Percentiles rank a stretch among this genome's conserved stretches.
Evolutionary conservation across 768 basidiomycete genomes (phyloP).

Genomic region (Boletus barrowsii): DNA sequence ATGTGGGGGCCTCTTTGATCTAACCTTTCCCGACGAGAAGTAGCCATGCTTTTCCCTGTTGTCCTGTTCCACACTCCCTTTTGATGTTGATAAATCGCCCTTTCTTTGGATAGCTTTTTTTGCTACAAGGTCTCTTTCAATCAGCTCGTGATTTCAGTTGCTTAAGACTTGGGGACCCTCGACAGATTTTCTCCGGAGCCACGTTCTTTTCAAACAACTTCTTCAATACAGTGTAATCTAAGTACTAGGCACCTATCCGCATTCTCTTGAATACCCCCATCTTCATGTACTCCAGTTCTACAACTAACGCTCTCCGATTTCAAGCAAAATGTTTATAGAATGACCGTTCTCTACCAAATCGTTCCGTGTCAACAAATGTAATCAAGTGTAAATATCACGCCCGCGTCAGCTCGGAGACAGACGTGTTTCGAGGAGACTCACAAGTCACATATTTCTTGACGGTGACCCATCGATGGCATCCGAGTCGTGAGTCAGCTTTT

Average conservation of each 20-base stretch:
- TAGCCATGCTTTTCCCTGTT: not conserved
- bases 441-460: too few relatives aligned
- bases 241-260: constrained; percentile 7
- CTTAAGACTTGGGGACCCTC: constrained; percentile 3
- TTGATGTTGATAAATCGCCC: not conserved
- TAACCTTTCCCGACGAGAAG: constrained; percentile 28
- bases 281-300: constrained; percentile 5
- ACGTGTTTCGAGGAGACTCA: constrained; percentile 3
- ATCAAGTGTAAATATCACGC: constrained; percentile 19
- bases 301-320: not conserved
- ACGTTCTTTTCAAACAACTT: constrained; percentile 1
- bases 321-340: too few relatives aligned
- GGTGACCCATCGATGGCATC: constrained; percentile 13
- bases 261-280: constrained; percentile 18
- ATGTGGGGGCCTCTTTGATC: constrained; percentile 48
- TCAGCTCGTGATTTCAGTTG: constrained; percentile 8
- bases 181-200: constrained; percentile 5
- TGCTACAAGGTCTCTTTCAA: not conserved
- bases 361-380: constrained; percentile 1
- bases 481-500: constrained; percentile 17
- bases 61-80: not conserved
- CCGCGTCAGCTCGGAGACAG: constrained; percentile 3
- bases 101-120: constrained; percentile 3
- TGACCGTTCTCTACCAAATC: not conserved
- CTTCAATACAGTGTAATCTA: constrained; percentile 21